A percentile compares a stretch with the other conserved stretches of the same genome.
phyloP scores from a whole-genome alignment of 495 filamentous ascomycete species.

The Neurospora sublineolata region DNA sequence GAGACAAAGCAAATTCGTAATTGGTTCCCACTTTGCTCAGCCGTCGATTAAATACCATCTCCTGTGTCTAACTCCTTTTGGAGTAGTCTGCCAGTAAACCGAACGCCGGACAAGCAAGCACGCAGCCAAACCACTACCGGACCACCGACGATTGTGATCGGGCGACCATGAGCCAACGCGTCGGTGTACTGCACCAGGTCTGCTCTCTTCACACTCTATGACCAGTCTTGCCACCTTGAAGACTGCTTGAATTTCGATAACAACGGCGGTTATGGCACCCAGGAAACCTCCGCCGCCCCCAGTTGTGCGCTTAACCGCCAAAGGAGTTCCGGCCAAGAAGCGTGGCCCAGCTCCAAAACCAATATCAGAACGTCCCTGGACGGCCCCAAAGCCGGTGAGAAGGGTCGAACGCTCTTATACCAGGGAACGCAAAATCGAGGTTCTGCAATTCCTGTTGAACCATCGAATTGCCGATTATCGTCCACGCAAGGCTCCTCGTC shows the following conservation, averaged over 20 bases:
- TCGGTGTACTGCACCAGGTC: neutral
- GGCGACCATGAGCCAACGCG: neutral
- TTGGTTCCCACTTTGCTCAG: neutral
- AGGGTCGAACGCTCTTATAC: constrained; percentile 15
- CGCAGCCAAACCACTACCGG: neutral
- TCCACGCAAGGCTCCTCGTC: constrained; percentile 5
- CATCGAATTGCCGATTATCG: constrained; percentile 12
- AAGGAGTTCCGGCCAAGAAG: constrained; percentile 6
- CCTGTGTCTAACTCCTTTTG: neutral
- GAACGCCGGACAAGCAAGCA: neutral
- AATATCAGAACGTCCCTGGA: constrained; percentile 8
- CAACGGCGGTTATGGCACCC: neutral
- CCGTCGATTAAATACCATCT: neutral
- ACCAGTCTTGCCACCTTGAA: neutral
- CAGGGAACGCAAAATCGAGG: constrained; percentile 19
- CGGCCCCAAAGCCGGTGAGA: constrained; percentile 10
- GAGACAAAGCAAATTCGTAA: neutral
- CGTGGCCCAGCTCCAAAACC: constrained; percentile 13
- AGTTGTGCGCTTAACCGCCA: constrained; percentile 4
- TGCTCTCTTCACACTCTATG: neutral
- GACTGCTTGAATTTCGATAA: neutral
- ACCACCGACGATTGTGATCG: neutral
- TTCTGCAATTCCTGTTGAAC: constrained; percentile 17
- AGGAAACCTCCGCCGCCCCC: neutral
- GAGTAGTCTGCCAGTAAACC: neutral